Evolutionary conservation across 2,329 filamentous ascomycete genomes (phyloP).

Genomic region (Macrophomina pseudophaseolina): DNA sequence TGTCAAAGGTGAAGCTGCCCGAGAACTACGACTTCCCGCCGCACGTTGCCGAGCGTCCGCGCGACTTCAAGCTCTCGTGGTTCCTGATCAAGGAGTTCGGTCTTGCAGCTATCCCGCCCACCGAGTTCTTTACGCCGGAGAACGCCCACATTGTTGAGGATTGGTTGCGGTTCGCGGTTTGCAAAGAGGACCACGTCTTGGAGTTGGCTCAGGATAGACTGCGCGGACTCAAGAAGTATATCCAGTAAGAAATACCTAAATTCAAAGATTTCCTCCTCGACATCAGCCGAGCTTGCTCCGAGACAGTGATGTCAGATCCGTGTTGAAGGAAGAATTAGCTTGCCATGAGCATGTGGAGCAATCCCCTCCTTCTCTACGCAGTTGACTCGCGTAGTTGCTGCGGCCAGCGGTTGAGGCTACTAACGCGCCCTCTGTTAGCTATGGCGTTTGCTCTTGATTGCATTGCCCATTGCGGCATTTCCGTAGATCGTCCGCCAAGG

Average conservation of each 20-base stretch:
- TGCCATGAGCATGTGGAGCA: not conserved
- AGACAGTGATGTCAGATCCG: not conserved
- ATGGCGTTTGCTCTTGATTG: too few species aligned
- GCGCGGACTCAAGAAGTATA: slow-evolving; percentile 46
- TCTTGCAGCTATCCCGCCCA: slow-evolving; percentile 93
- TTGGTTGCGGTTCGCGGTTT: slow-evolving; percentile 93
- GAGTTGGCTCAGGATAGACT: slow-evolving; percentile 57
- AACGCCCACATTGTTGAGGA: slow-evolving; percentile 89
- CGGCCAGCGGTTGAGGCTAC: too few species aligned
- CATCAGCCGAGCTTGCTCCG: slow-evolving; percentile 12
- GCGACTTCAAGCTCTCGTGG: slow-evolving; percentile 95
- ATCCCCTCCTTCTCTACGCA: too few species aligned
- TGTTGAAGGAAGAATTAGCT: not conserved
- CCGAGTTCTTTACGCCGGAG: slow-evolving; percentile 89
- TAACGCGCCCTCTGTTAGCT: too few species aligned
- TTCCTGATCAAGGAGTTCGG: slow-evolving; percentile 97
- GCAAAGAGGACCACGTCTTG: slow-evolving; percentile 84
- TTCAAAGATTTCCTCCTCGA: slow-evolving; percentile 54
- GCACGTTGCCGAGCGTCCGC: slow-evolving; percentile 82
- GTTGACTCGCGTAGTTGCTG: too few species aligned
- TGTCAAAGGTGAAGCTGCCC: slow-evolving; percentile 84
- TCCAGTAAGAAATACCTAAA: slow-evolving; percentile 12
- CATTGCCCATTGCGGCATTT: too few species aligned
- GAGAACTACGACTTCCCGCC: slow-evolving; percentile 84
- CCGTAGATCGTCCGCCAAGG: too few species aligned